phyloP scores from a whole-genome alignment of 495 filamentous ascomycete genomes.

The Penicillium egyptiacum region DNA sequence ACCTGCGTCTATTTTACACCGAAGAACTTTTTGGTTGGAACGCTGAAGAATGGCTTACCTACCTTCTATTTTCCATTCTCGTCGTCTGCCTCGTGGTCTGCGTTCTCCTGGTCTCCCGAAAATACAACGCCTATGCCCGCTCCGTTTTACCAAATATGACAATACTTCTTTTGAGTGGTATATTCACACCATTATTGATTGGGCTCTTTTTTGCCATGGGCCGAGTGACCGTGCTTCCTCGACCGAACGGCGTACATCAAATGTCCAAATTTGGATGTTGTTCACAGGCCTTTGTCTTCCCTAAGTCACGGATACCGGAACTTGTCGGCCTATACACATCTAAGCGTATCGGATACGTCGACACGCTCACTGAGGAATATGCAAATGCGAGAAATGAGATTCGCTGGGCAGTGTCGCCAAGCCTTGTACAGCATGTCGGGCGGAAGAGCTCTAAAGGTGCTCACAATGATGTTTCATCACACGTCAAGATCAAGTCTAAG shows the following conservation, averaged over 20 bases:
- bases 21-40: constrained; percentile 56
- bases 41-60: constrained; percentile 47
- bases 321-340: constrained; percentile 20
- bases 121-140: neutral
- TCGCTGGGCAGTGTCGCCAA: constrained; percentile 53
- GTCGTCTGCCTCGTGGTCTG: constrained; percentile 14
- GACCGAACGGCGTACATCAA: constrained; percentile 39
- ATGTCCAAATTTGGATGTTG: constrained; percentile 57
- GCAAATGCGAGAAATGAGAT: constrained; percentile 36
- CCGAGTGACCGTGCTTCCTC: constrained; percentile 36
- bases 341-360: constrained; percentile 28
- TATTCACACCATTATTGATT: constrained; percentile 33
- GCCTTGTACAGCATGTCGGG: constrained; percentile 54
- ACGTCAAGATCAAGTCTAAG: neutral
- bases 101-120: constrained; percentile 12
- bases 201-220: constrained; percentile 37
- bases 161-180: constrained; percentile 13
- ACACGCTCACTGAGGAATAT: constrained; percentile 49
- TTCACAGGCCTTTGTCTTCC: constrained; percentile 45
- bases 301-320: constrained; percentile 33
- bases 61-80: constrained; percentile 33
- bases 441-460: constrained; percentile 33
- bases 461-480: neutral
- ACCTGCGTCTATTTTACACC: constrained; percentile 59
- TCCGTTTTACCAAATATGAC: constrained; percentile 19